phyloP scores from a whole-genome alignment of 306 rosid species.

The Ormosia semicastrata region DNA sequence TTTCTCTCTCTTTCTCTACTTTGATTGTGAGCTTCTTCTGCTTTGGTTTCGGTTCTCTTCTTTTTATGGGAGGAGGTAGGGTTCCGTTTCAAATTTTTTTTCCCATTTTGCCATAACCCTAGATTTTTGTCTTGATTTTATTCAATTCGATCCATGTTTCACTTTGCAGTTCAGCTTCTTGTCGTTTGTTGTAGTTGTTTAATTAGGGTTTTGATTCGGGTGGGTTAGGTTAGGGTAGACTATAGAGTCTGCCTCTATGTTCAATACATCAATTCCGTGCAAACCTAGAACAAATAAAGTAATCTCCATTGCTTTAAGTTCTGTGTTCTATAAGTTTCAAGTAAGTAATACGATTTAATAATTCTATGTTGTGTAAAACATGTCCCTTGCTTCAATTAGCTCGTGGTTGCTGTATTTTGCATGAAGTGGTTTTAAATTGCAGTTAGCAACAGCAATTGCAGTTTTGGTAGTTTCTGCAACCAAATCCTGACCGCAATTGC shows the following conservation, averaged over 20 bases:
- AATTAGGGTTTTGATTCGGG: constrained; percentile 15
- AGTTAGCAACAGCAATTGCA: too few relatives aligned
- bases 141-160: neutral
- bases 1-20: neutral
- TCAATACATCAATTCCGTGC: neutral
- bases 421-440: neutral
- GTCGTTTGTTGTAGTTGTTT: neutral
- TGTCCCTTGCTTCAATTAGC: neutral
- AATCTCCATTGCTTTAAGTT: neutral
- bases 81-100: neutral
- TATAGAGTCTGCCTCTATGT: neutral
- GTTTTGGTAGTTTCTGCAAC: too few relatives aligned
- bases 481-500: too few relatives aligned
- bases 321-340: neutral
- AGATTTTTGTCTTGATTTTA: neutral
- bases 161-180: neutral
- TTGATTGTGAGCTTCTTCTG: neutral
- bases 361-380: neutral
- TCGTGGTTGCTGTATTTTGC: neutral
- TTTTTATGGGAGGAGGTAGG: constrained; percentile 25
- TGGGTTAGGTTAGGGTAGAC: neutral
- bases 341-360: neutral
- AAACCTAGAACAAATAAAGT: neutral
- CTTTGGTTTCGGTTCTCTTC: neutral
- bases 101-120: neutral